Conservation (phyloP, 2,329 filamentous ascomycete genomes). For the Alternaria atra region DNA sequence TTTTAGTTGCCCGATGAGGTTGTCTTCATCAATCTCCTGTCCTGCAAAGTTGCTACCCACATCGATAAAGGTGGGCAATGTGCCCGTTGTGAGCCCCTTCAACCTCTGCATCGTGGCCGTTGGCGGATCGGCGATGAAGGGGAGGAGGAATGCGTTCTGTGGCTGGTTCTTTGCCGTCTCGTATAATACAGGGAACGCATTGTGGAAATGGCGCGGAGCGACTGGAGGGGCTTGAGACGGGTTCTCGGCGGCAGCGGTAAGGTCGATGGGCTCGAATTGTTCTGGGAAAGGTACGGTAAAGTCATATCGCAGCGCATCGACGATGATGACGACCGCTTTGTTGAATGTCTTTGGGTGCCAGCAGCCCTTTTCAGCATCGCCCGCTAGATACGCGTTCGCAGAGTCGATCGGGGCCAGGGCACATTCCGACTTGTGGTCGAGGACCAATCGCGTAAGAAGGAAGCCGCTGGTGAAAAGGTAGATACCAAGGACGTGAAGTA, state of each 20-base stretch:
- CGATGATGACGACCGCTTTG: slow-evolving; percentile 86
- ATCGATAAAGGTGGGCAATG: slow-evolving; percentile 92
- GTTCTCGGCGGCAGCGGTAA: slow-evolving; percentile 25
- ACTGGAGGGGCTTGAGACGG: slow-evolving; percentile 21
- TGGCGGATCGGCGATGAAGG: slow-evolving; percentile 96
- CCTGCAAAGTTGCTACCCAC: slow-evolving; percentile 95
- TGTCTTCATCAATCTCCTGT: slow-evolving; percentile 94
- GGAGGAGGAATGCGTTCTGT: slow-evolving; percentile 84
- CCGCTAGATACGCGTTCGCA: slow-evolving; percentile 46
- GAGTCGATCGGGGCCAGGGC: slow-evolving; percentile 74
- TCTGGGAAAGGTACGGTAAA: slow-evolving; percentile 84
- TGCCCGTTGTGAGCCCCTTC: slow-evolving; percentile 94
- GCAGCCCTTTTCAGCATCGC: slow-evolving; percentile 71
- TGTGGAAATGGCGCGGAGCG: slow-evolving; percentile 74
- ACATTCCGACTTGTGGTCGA: slow-evolving; percentile 81
- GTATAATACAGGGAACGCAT: slow-evolving; percentile 86
- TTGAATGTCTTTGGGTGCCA: slow-evolving; percentile 97
- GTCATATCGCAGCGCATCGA: slow-evolving; percentile 95
- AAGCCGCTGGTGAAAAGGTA: slow-evolving; percentile 96
- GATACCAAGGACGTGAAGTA: slow-evolving; percentile 81
- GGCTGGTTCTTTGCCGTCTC: slow-evolving; percentile 79
- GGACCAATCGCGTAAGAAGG: slow-evolving; percentile 83
- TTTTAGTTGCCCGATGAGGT: slow-evolving; percentile 71
- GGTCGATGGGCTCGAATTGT: slow-evolving; percentile 56
- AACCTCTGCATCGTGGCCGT: slow-evolving; percentile 91